phyloP scores from a whole-genome alignment of 805 yeast genomes.

The Wickerhamomyces pijperi region DNA sequence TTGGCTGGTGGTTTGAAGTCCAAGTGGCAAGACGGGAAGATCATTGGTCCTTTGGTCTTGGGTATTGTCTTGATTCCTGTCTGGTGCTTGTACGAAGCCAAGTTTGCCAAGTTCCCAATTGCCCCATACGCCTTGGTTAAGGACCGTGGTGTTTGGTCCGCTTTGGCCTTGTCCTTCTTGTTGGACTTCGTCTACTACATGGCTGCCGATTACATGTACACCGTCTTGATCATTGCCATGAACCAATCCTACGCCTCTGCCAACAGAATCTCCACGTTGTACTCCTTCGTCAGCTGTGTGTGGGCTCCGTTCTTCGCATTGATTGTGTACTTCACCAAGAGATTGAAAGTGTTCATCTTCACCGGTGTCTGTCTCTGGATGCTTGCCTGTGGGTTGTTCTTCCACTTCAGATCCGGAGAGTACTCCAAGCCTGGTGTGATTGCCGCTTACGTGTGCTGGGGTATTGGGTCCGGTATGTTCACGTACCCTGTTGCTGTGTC shows the following conservation, averaged over 20 bases:
- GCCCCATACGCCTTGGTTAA: constrained; percentile 46
- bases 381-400: constrained; percentile 45
- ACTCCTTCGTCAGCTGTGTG: constrained; percentile 51
- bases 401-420: constrained; percentile 44
- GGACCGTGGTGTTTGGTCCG: constrained; percentile 68
- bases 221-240: constrained; percentile 55
- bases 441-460: constrained; percentile 52
- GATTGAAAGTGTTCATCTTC: constrained; percentile 48
- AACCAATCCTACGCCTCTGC: constrained; percentile 50
- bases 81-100: constrained; percentile 49
- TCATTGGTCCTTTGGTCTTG: constrained; percentile 60
- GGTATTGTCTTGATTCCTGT: constrained; percentile 53
- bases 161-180: constrained; percentile 46
- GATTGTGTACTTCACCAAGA: constrained; percentile 32
- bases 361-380: constrained; percentile 50
- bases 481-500: constrained; percentile 58
- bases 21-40: constrained; percentile 48
- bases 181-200: constrained; percentile 54
- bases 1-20: constrained; percentile 53
- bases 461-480: constrained; percentile 64
- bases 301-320: constrained; percentile 49
- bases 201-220: constrained; percentile 60
- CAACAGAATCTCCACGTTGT: constrained; percentile 46
- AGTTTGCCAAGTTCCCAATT: constrained; percentile 48
- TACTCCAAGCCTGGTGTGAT: constrained; percentile 45